These are phyloP conservation scores for Suillus plorans DNA, from an alignment of 768 basidiomycete genomes.

Conservation along the genomic window DNA sequence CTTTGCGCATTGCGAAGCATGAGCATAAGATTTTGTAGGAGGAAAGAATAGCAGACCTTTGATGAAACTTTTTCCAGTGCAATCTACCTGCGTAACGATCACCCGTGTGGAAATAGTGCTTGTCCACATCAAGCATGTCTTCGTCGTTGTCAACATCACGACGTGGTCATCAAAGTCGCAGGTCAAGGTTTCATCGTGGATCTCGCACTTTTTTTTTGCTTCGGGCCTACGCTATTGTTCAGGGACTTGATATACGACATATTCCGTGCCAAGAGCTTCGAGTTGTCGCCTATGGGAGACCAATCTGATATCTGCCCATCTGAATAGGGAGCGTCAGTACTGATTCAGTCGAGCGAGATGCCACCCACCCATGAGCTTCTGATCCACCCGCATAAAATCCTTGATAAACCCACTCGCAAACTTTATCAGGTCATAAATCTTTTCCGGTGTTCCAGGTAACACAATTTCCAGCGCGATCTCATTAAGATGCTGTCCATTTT, in stretches of 20 bases:
- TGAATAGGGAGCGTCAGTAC: conserved; percentile 28
- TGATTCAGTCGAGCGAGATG: not conserved
- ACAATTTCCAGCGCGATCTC: conserved; percentile 77
- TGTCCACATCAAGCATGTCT: conserved; percentile 95
- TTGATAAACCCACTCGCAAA: conserved; percentile 96
- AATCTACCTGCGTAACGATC: too few relatives aligned
- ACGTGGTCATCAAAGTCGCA: conserved; percentile 85
- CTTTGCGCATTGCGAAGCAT: too few relatives aligned
- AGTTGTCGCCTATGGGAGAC: conserved; percentile 63
- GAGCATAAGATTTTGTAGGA: too few relatives aligned
- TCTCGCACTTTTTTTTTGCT: conserved; percentile 94
- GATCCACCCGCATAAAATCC: conserved; percentile 87
- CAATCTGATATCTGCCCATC: conserved; percentile 97
- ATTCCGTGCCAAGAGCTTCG: conserved; percentile 75
- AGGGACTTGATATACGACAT: conserved; percentile 96
- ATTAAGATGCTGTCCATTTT: conserved; percentile 62
- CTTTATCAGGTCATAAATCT: conserved; percentile 94
- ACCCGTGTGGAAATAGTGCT: too few relatives aligned
- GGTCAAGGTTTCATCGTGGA: conserved; percentile 79
- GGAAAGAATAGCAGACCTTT: too few relatives aligned
- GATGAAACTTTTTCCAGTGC: too few relatives aligned
- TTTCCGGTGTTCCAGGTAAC: conserved; percentile 89
- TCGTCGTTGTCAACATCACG: conserved; percentile 82
- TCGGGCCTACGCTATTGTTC: conserved; percentile 85
- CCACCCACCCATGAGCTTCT: conserved; percentile 82